Evolutionary conservation across 768 basidiomycete species (phyloP).

Genomic region (Podaxis sp.): DNA sequence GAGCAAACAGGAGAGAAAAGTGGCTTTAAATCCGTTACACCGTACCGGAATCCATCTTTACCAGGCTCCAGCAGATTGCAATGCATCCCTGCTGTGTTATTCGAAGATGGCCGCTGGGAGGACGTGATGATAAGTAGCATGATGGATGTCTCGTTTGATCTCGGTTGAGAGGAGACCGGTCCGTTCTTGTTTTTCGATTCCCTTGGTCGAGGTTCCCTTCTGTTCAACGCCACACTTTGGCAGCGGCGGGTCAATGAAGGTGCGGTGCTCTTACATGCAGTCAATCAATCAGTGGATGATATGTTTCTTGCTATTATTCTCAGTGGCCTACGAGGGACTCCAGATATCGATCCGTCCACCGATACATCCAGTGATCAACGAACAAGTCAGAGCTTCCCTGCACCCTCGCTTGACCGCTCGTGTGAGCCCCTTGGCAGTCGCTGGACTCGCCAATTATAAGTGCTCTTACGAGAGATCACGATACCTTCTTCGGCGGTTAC

Average conservation of each 20-base stretch:
- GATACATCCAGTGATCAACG: background rate
- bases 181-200: background rate
- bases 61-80: background rate
- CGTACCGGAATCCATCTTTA: slow-evolving; percentile 2
- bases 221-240: background rate
- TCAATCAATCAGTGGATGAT: background rate
- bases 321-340: background rate
- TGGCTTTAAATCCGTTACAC: slow-evolving; percentile 9
- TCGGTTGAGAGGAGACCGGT: background rate
- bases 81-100: background rate
- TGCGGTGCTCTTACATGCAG: background rate
- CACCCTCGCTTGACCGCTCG: background rate
- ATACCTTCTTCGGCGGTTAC: background rate
- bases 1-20: slow-evolving; percentile 6
- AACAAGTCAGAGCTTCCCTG: slow-evolving; percentile 1
- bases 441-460: background rate
- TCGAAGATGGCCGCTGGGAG: background rate
- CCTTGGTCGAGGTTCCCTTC: background rate
- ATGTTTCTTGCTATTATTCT: background rate
- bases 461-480: background rate
- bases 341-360: background rate
- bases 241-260: background rate
- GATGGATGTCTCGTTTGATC: slow-evolving; percentile 1
- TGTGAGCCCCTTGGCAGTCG: background rate
- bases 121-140: background rate